Evolutionary conservation across 1,284 basidiomycete genomes (phyloP), one percentile per base, ranked within the genome.

Genomic region (Ustilago cynodontis): DNA sequence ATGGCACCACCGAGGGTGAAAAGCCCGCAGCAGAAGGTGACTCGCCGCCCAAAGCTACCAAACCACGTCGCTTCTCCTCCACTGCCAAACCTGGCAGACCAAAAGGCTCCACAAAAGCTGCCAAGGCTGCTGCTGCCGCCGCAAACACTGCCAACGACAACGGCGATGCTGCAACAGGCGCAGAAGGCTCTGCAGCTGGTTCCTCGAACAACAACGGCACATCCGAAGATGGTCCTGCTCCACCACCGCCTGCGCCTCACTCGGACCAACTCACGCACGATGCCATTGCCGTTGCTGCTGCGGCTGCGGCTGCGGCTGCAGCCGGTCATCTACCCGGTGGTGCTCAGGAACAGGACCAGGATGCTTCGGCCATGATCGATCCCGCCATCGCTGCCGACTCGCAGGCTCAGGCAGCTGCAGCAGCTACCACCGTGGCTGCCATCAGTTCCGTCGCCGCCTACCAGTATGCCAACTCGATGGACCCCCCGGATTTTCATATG

Each of bases 401-500:
- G 39, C 69, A 77, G 56, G 74, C 74, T 6, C 69, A 71, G 28
- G 74, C 74, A 10, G 65, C 73, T 13, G 73, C 73, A 5, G 67
- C 72, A 13, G 67, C 73, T 37, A 77, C 69, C 59, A 72, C 74
- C 47, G 74, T 64, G 9, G 74, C 74, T 45, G 74, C 69, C 47
- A 76, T 76, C 68, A 76, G 68, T 65, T 76, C 73, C 6, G 73
- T 76, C 7, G 74, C 74, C 10, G 74, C 74, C 11, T 77, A 77
- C 33, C 69, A 72, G 24, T 77, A 77, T 28, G 69, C 69, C 45
- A 71, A 71, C 50, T 62, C 69, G 18, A 77, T 77, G 74, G 74
- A 77, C 53, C 65, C 69, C 24, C 73, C 73, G 73, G 73, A 76
- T 76, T 76, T 76, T 76, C 73, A 76, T 53, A 76, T 68, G 65